Conservation (phyloP, 176 grass and related monocot genomes). For the Cymbopogon citratus region DNA sequence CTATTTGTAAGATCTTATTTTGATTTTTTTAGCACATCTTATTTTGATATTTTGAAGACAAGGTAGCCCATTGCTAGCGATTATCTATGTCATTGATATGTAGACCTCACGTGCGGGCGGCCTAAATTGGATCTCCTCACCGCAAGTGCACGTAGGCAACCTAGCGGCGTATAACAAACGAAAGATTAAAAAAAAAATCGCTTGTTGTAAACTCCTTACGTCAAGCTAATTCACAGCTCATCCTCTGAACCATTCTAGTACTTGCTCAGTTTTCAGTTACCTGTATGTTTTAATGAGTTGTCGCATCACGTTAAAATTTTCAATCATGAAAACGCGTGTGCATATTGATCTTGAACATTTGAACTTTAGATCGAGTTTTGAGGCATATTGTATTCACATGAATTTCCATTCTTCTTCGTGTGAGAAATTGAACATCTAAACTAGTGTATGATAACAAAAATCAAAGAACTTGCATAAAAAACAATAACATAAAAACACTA, state of each 20-base stretch:
- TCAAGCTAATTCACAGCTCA: background rate
- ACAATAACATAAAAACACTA: too few species aligned
- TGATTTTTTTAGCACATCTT: too few species aligned
- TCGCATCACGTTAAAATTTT: background rate
- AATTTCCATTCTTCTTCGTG: background rate
- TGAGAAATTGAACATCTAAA: background rate
- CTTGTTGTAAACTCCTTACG: background rate
- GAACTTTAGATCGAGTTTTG: background rate
- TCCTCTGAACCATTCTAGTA: background rate
- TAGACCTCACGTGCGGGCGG: background rate
- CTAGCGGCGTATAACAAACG: background rate
- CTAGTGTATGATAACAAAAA: background rate
- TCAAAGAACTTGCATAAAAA: background rate
- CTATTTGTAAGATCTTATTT: background rate
- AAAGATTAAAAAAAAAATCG: too few species aligned
- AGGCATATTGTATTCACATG: background rate
- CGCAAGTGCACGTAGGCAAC: too few species aligned
- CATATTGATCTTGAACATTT: background rate
- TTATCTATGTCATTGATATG: background rate
- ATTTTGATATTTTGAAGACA: background rate
- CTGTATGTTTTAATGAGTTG: background rate
- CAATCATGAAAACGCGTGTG: background rate
- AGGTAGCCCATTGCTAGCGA: background rate
- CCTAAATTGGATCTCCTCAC: background rate
- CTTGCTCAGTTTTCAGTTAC: background rate